Conservation (phyloP, 2,329 filamentous ascomycete genomes). For the Endocalyx cinctus region DNA sequence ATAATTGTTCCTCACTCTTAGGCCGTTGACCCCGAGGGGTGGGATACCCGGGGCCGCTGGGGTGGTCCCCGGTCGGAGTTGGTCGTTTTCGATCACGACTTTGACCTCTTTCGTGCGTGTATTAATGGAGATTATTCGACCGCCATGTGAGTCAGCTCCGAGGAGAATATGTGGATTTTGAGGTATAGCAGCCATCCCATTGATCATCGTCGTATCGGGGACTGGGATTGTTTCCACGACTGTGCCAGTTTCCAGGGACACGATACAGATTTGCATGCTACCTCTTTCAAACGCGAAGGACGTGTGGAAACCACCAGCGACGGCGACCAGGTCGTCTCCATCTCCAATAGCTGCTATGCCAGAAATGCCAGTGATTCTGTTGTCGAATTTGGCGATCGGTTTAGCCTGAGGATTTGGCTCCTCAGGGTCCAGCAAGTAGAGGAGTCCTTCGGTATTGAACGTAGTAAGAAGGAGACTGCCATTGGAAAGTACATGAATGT, state of each 20-base stretch:
- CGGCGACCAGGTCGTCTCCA: conserved; percentile 12
- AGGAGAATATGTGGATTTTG: conserved; percentile 10
- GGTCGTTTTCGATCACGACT: conserved; percentile 10
- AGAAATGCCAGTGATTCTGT: conserved; percentile 6
- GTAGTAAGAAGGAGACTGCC: conserved; percentile 14
- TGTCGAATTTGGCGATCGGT: conserved; percentile 7
- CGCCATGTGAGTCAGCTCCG: conserved; percentile 11
- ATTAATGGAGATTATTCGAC: conserved; percentile 14
- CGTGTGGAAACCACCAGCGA: conserved; percentile 10
- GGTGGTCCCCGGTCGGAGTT: conserved; percentile 7
- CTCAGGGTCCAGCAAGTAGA: conserved; percentile 14
- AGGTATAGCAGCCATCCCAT: conserved; percentile 15
- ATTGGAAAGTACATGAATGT: conserved; percentile 13
- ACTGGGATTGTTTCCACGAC: conserved; percentile 12
- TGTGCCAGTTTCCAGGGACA: conserved; percentile 9
- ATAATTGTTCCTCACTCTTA: conserved; percentile 8
- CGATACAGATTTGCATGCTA: conserved; percentile 10
- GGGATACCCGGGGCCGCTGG: not conserved
- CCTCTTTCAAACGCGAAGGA: conserved; percentile 5
- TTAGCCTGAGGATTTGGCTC: conserved; percentile 9
- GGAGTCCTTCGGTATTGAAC: conserved; percentile 5
- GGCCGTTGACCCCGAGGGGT: conserved; percentile 14
- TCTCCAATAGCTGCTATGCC: conserved; percentile 10
- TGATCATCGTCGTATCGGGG: conserved; percentile 8
- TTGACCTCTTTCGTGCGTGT: conserved; percentile 6